Base-by-base conservation (phyloP, 1,284 basidiomycete genomes). In the Calocybe gambosa region DNA sequence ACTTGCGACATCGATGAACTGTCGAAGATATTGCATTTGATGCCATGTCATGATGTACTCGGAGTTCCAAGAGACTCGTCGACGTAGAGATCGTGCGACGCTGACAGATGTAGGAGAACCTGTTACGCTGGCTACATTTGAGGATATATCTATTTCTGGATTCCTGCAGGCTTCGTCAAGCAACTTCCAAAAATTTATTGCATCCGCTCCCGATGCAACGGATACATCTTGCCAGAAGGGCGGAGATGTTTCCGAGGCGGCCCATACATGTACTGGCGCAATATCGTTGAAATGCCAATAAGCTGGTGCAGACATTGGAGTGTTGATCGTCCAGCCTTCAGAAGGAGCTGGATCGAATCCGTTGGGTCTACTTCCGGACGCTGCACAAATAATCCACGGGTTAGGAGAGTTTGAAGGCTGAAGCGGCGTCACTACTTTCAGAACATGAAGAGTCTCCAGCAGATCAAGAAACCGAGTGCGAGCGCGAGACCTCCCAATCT, bases 41-140 rank as follows among this genome's bases (percentile, higher is more conserved):
- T 80, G 74, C 74, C 76, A 80, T 0, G 83, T 82, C 36, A 89
- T 60, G 36, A 68, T 67, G 54, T 87, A 88, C 3, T 68, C 62
- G 5, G 71, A 55, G 26, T 64, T 71, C 85, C 85, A 89, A 0
- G 81, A 78, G 1, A 62, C 64, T n/a, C 60, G 51, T 15, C 81
- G 76, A 37, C 76, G 74, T 16, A 82, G 63, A 20, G 71, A 70
- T 51, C 70, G 70, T 43, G 65, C 66, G 23, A 71, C 49, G 47
- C 57, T 60, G 15, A 64, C 46, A 23, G 50, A 56, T 39, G 57
- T 53, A 20, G 57, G 47, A 46, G 57, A 58, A 45, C 58, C 57
- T 3, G 55, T 55, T 15, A 50, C 37, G 46, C 50, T 52, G 21
- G 45, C 42, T 36, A 41, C 45, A 42, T 50, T 54, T 44, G 35